Evolutionary conservation across 345 rosid genomes (phyloP), one percentile per base, ranked within the genome.

Genomic region (Iberis pinnata): DNA sequence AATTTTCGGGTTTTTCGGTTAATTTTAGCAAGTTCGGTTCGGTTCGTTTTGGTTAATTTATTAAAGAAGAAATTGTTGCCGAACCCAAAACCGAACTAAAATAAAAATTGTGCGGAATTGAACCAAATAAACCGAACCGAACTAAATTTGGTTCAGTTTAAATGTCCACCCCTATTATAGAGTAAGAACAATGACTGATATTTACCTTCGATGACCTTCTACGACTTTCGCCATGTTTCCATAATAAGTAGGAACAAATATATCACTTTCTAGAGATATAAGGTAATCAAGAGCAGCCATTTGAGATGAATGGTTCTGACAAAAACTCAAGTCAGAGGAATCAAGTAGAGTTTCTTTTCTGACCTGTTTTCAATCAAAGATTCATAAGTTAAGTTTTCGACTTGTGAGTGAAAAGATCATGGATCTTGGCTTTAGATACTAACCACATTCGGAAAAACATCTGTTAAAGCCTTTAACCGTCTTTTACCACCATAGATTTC

Each of bases 151-250:
- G n/a, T n/a, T n/a, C n/a, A n/a, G n/a, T n/a, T n/a, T n/a, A n/a
- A n/a, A n/a, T n/a, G n/a, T n/a, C n/a, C n/a, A n/a, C n/a, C n/a
- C n/a, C n/a, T n/a, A n/a, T n/a, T n/a, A n/a, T n/a, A n/a, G 9
- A 41, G 40, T 37, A 24, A 33, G 18, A 35, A 5, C 12, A 39
- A 14, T 17, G 47, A 47, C 20, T 25, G 35, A 24, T 7, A 22
- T 10, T 43, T 13, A 90, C 98, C 97, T 83, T 58, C 99, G 82
- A 70, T 93, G 99, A 67, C 99, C 99, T 82, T 88, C 95, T 18
- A 93, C 97, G 43, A 88, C 97, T 76, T 86, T 93, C 1, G 99
- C 99, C 99, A 93, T 93, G 82, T 93, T 93, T 42, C 99, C 99
- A 54, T 86, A 88, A 65, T 86, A 93, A 1, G 99, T 93, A 31